Percentiles rank a stretch among this genome's conserved stretches.
Conservation (phyloP, 2,329 filamentous ascomycete species). For the Botryosphaeria dothidea region DNA sequence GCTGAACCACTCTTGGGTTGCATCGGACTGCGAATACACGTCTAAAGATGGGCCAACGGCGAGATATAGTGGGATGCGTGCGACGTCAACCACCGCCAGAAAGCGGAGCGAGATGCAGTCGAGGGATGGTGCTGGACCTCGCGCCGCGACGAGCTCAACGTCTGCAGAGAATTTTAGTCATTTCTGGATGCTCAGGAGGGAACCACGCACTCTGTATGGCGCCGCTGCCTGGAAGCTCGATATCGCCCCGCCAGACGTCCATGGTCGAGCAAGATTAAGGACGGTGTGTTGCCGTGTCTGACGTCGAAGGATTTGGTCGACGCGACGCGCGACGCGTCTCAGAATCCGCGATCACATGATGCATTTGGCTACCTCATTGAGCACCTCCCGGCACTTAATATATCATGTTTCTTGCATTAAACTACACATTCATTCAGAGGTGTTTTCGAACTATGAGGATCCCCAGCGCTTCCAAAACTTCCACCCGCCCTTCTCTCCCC, state of each 20-base stretch:
- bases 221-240: constrained; percentile 31
- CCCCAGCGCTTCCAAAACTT: constrained; percentile 18
- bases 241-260: constrained; percentile 37
- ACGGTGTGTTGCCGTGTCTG: not conserved
- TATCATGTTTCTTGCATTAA: constrained; percentile 1
- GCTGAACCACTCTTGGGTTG: constrained; percentile 44
- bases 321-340: constrained; percentile 14
- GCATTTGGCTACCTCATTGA: not conserved
- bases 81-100: constrained; percentile 41
- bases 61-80: constrained; percentile 43
- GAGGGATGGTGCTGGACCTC: constrained; percentile 24
- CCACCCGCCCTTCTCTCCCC: constrained; percentile 14
- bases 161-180: constrained; percentile 24
- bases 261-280: not conserved
- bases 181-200: too few species aligned
- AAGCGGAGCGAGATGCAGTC: constrained; percentile 31
- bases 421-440: not conserved
- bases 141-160: constrained; percentile 30
- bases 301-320: constrained; percentile 1
- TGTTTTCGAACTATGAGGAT: not conserved
- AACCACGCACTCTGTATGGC: constrained; percentile 28
- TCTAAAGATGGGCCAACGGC: constrained; percentile 38
- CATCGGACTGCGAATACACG: constrained; percentile 37
- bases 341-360: constrained; percentile 2
- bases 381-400: not conserved